Evolutionary conservation across 2,329 filamentous ascomycete genomes (phyloP), one percentile per base, ranked within the genome.

Genomic region (Ceratocystis smalleyi): DNA sequence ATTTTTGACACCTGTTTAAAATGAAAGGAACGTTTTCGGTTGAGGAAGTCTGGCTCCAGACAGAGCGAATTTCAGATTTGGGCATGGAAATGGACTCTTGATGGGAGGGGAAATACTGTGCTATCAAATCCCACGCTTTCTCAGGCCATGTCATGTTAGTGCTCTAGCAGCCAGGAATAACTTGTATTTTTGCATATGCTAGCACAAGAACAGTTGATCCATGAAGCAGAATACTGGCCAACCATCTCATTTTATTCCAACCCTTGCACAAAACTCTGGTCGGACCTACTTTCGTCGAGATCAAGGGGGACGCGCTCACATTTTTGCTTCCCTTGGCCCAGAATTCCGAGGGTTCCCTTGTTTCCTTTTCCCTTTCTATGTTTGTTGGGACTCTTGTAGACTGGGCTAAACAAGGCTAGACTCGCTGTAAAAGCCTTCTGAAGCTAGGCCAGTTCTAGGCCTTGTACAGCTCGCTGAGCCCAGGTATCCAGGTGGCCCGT

Each of bases 1-100:
- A 57, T 57, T 57, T 40, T 57, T 57, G 54, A 57, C 54, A 57
- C 54, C 22, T 57, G 54, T 17, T 57, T 57, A 27, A 57, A 57
- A 57, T 57, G 54, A 57, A 57, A 57, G 54, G 54, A 57, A 57
- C 30, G 4, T 22, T 30, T 57, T 8, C 54, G 15, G 3, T n/a
- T 57, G 54, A 35, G 32, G 5, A 57, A 57, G 54, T 35, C 24
- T 57, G 27, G 54, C 54, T 30, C 51, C 51, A 27, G 51, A 55
- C 51, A 30, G 17, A 32, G 35, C 3, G 35, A 40, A 17, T 30
- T 30, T 57, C 27, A 57, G 27, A 57, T n/a, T 57, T 57, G 30
- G 17, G 54, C 19, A 27, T 55, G 32, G 4, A n/a, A 32, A 32
- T 55, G 51, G 15, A 2, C 17, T 15, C 54, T 57, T 15, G 17